These are phyloP conservation scores for Exophiala aquamarina DNA, from an alignment of 2,329 filamentous ascomycete species.

Conservation along the genomic window DNA sequence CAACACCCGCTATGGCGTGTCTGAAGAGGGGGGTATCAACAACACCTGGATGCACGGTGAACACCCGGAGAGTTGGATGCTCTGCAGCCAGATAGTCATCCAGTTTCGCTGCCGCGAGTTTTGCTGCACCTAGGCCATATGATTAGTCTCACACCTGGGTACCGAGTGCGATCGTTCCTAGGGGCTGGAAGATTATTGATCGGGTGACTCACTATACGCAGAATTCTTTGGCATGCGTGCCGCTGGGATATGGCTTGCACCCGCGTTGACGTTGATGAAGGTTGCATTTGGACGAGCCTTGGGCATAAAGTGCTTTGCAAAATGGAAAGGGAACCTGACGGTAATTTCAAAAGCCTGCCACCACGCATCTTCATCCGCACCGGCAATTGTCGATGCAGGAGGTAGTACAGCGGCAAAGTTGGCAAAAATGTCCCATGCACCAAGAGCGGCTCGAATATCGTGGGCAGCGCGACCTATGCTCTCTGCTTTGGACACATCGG, in stretches of 20 bases:
- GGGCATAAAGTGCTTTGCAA: conserved; percentile 46
- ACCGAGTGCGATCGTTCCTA: no score
- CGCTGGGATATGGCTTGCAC: conserved; percentile 5
- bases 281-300: conserved; percentile 19
- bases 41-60: conserved; percentile 44
- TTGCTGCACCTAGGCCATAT: conserved; percentile 32
- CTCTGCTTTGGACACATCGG: conserved; percentile 44
- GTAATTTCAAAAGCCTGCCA: conserved; percentile 51
- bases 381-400: conserved; percentile 29
- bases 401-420: conserved; percentile 47
- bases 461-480: conserved; percentile 38
- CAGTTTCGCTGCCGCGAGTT: conserved; percentile 43
- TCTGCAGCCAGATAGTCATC: conserved; percentile 45
- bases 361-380: conserved; percentile 39
- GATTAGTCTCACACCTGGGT: no score
- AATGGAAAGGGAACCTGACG: conserved; percentile 39
- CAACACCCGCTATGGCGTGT: conserved; percentile 14
- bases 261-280: conserved; percentile 38
- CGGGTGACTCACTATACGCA: conserved; percentile 33
- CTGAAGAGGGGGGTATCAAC: conserved; percentile 36
- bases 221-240: conserved; percentile 15
- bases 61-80: conserved; percentile 40
- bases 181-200: no score
- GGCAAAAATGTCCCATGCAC: conserved; percentile 46
- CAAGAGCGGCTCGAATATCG: conserved; percentile 33